Base-by-base conservation (phyloP, 805 yeast genomes). In the Scheffersomyces amazonensis region DNA sequence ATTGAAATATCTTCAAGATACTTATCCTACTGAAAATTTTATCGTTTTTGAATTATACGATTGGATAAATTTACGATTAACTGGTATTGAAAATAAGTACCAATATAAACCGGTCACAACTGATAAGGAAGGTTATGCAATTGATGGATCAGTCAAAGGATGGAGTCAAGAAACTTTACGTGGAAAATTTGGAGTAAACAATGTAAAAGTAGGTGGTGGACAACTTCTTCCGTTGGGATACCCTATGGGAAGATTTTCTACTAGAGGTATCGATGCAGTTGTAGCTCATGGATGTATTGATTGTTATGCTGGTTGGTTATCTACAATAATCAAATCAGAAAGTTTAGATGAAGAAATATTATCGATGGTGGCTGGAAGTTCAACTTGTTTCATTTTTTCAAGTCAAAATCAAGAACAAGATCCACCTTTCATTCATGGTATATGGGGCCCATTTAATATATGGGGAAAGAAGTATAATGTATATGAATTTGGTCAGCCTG, bases 81-180 rank as follows among this genome's bases (percentile, higher is more conserved):
- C 52, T 22, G 52, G 50, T 6, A 64, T 65, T 4, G 35, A 36
- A 18, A 19, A 27, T 39, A 28, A 39, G 32, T n/a, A 36, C 31
- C 9, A 41, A 36, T 27, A 34, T 36, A 21, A 31, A 37, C 9
- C n/a, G 16, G 4, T 43, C 38, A 18, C 7, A 4, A 23, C 39
- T 6, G 37, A 35, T 24, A 7, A 17, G 1, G 9, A 16, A 3
- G 46, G 46, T 2, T 40, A 34, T 8, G 82, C 76, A 3, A 59
- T 76, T 37, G 85, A 80, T 54, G 83, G 84, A 1, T 76, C 79
- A 12, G 58, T 77, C 13, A 71, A 71, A 44, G 86, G 84, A 4
- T 79, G 82, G 80, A 40, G 62, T 13, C 16, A 36, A 1, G 36
- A 40, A 1, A 48, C 64, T 24, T 53, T 72, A 19, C 19, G 37